phyloP scores from a whole-genome alignment of 2,329 filamentous ascomycete species.

The Torrubiellomyces zombiae region DNA sequence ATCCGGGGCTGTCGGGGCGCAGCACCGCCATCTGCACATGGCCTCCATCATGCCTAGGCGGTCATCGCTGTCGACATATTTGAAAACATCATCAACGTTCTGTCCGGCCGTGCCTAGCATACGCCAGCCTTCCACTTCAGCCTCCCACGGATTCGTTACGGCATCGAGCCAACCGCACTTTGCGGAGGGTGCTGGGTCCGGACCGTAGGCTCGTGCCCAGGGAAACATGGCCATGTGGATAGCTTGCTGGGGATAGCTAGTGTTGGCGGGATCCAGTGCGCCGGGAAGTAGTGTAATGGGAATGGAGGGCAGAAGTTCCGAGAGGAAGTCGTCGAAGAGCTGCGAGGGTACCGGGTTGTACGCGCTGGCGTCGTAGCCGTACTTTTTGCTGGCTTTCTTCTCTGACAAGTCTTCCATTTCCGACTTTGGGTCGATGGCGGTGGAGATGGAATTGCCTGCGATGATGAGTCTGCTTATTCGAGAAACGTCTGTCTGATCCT shows the following conservation, averaged over 20 bases:
- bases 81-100: conserved; percentile 84
- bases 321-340: conserved; percentile 69
- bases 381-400: conserved; percentile 53
- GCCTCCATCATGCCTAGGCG: conserved; percentile 82
- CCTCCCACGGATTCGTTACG: conserved; percentile 88
- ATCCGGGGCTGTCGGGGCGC: conserved; percentile 87
- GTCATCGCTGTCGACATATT: conserved; percentile 68
- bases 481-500: conserved; percentile 40
- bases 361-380: conserved; percentile 77
- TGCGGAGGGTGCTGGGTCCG: conserved; percentile 19
- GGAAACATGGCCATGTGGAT: conserved; percentile 90
- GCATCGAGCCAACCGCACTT: conserved; percentile 65
- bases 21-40: conserved; percentile 82
- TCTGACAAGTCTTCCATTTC: conserved; percentile 24
- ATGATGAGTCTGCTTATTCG: conserved; percentile 76
- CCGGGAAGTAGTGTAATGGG: conserved; percentile 84
- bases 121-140: conserved; percentile 77
- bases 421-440: conserved; percentile 24
- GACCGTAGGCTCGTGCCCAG: conserved; percentile 49
- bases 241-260: conserved; percentile 79
- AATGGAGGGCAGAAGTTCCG: conserved; percentile 65
- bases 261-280: conserved; percentile 70
- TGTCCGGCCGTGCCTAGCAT: conserved; percentile 79
- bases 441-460: conserved; percentile 79
- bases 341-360: conserved; percentile 80